Evolutionary conservation across 2,329 filamentous ascomycete species (phyloP), one percentile per base, ranked within the genome.

Genomic region (Ophiosphaerella herpotricha): DNA sequence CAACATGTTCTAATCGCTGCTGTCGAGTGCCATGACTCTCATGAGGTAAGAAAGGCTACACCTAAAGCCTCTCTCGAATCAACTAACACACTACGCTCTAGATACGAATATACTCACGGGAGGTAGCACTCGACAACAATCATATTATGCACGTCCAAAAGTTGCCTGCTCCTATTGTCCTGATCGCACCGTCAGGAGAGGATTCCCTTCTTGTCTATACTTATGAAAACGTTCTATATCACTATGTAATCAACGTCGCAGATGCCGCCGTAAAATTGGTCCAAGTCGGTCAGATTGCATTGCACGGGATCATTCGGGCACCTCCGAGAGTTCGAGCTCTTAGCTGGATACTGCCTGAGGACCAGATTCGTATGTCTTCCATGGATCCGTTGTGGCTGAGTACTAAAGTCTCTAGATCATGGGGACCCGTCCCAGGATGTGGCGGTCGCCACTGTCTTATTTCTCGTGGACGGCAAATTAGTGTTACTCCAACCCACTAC

Each of bases 341-440:
- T 35, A 97, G 91, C 74, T 99, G 94, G 94, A 89, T 99, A 52
- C 74, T 99, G 43, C 94, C 94, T 1, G 93, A 97, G 63, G 86
- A 86, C 54, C 94, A 99, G 71, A 79, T 97, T 54, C 80, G 87
- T 84, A 70, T 71, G 81, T 76, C 12, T 4, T 39, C 3, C 39
- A 9, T 4, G 8, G 14, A 21, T 2, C 16, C 13, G 5, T 18
- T 23, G 7, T 11, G 29, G 18, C 14, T 11, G 18, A 13, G 44
- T 1, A 38, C 63, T 74, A 46, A 73, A 13, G 14, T 7, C 13
- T 7, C 12, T 46, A 80, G 84, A 83, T 32, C 89, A 96, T 59
- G 94, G 94, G 12, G 94, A 99, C 69, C 94, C 94, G 9, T 95
- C 94, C 0, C 91, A 96, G 70, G 94, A 99, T 71, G 94, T 99